A percentile compares a stretch with the other conserved stretches of the same genome.
These are phyloP conservation scores for Penicillium egyptiacum DNA, from an alignment of 495 filamentous ascomycete species.

Conservation along the genomic window DNA sequence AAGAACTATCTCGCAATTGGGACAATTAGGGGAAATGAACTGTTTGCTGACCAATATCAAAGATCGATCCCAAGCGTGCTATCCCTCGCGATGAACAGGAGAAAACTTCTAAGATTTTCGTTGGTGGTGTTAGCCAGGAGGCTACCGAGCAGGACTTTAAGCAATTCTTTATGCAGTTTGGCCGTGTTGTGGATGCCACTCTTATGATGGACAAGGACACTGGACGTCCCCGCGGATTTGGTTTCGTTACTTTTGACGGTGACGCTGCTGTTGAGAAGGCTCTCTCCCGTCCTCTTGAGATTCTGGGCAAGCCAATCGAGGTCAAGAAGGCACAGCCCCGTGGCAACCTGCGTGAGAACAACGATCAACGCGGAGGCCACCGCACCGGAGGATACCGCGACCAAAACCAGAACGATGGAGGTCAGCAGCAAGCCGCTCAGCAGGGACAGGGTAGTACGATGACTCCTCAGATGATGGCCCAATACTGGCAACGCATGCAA, in stretches of 20 bases:
- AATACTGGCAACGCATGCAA: slow-evolving; percentile 97
- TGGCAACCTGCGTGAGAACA: slow-evolving; percentile 90
- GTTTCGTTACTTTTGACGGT: slow-evolving; percentile 98
- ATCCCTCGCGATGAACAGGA: slow-evolving; percentile 98
- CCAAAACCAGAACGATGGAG: slow-evolving; percentile 44
- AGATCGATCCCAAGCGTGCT: slow-evolving; percentile 98
- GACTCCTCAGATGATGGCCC: slow-evolving; percentile 95
- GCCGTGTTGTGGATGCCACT: slow-evolving; percentile 92
- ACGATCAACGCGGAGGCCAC: slow-evolving; percentile 59
- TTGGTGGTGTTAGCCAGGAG: slow-evolving; percentile 96
- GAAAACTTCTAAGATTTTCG: slow-evolving; percentile 96
- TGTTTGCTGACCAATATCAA: slow-evolving; percentile 27
- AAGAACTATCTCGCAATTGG: slow-evolving; percentile 39
- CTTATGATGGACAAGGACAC: slow-evolving; percentile 99
- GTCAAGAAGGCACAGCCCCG: slow-evolving; percentile 97
- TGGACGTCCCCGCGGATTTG: slow-evolving; percentile 90
- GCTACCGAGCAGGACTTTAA: slow-evolving; percentile 94
- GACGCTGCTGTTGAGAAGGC: slow-evolving; percentile 93
- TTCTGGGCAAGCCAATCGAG: slow-evolving; percentile 93
- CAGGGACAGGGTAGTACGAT: slow-evolving; percentile 59
- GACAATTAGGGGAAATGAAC: neutral
- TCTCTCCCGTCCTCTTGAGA: slow-evolving; percentile 77
- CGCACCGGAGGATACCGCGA: slow-evolving; percentile 60
- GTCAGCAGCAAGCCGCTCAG: slow-evolving; percentile 51
- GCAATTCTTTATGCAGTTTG: slow-evolving; percentile 94